Base-by-base conservation (phyloP, 345 rosid genomes). In the Schrenkiella parvula region DNA sequence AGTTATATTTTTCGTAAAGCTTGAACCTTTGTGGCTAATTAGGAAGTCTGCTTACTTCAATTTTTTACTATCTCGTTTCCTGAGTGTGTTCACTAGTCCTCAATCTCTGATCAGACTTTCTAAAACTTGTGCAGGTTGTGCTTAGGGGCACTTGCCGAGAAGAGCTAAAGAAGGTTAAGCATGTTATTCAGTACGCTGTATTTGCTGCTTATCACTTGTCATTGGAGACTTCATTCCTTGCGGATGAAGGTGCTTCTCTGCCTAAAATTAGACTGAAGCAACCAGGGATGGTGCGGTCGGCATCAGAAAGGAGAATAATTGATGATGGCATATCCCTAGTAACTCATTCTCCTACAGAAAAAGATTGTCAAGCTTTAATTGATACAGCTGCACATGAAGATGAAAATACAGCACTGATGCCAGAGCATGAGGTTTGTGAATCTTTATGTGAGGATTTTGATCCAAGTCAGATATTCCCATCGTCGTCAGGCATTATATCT, bases 151-250 rank as follows among this genome's bases (percentile, higher is more conserved):
- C 75, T 65, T 70, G 79, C 71, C 88, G 90, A 10, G 91, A 92
- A 65, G 96, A 92, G 69, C 85, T 95, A n/a, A 90, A 92, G 88
- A 95, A 87, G 86, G 84, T 95, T 64, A 95, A 95, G 84, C 84
- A 84, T 31, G 97, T 90, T 37, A 80, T 95, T 70, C 98, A 90
- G 65, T 92, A 79, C 75, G 97, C 98, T 21, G 86, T 92, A 37
- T 95, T 95, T 88, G 99, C 99, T 15, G 99, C 99, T 56, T 87
- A 92, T 81, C 99, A 95, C 76, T 74, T 95, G 56, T 88, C 95
- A 7, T 86, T 91, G 6, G 97, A 95, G 82, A 92, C 99, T 74
- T 95, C 96, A 41, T 95, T 92, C 71, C 99, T 95, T 74, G 98
- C 97, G 32, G 99, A 95, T 70, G 99, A 95, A 86, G 98, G 98